phyloP scores from a whole-genome alignment of 2,329 filamentous ascomycete species.

The Penicillium sp. region DNA sequence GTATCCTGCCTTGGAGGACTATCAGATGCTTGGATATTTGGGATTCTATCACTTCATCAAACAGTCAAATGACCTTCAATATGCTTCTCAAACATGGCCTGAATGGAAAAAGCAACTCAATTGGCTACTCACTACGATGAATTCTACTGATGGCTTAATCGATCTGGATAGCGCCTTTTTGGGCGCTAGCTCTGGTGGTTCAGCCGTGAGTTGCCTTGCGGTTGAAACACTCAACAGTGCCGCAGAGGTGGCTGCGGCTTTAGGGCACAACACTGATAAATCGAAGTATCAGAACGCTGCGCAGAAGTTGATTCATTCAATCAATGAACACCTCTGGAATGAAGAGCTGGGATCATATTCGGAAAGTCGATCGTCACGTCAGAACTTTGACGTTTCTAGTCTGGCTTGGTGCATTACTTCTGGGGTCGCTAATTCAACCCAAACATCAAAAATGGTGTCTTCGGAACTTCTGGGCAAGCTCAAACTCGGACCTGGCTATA shows the following conservation, averaged over 20 bases:
- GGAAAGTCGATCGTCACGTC: background rate
- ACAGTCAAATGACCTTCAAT: conserved; percentile 3
- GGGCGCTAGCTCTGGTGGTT: background rate
- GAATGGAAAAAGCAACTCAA: conserved; percentile 5
- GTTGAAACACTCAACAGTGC: conserved; percentile 7
- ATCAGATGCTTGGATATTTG: conserved; percentile 8
- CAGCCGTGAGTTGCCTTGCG: conserved; percentile 4
- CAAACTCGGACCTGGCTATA: conserved; percentile 42
- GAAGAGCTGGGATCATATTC: conserved; percentile 8
- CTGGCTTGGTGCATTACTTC: conserved; percentile 14
- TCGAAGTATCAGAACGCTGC: background rate
- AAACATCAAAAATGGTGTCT: conserved; percentile 34
- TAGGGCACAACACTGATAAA: background rate
- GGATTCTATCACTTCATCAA: conserved; percentile 1
- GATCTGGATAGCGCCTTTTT: conserved; percentile 3
- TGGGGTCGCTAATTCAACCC: conserved; percentile 32
- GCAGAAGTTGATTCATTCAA: background rate
- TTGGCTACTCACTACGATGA: conserved; percentile 4
- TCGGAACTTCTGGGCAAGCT: conserved; percentile 31
- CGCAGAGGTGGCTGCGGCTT: background rate
- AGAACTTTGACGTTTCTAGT: conserved; percentile 9
- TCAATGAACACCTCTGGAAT: conserved; percentile 18
- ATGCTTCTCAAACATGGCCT: conserved; percentile 3
- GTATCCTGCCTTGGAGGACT: conserved; percentile 8
- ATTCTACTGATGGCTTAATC: conserved; percentile 4